Percentiles rank a stretch among this genome's conserved stretches.
These are phyloP conservation scores for Botryosphaeria dothidea DNA, from an alignment of 2,329 filamentous ascomycete genomes.

Conservation along the genomic window DNA sequence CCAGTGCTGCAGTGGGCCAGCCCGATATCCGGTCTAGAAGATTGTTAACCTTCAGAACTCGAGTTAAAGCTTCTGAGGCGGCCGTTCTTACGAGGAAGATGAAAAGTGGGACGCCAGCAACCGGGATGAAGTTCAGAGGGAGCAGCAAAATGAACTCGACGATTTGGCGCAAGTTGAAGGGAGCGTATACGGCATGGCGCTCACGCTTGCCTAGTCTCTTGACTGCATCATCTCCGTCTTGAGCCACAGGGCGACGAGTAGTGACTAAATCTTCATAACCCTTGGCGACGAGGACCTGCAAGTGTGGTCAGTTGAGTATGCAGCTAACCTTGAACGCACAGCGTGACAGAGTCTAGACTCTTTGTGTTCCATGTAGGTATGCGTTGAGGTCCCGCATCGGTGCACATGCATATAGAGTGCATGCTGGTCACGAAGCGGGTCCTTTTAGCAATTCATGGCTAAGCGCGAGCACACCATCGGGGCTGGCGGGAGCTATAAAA, in stretches of 20 bases:
- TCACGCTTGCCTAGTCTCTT: conserved; percentile 83
- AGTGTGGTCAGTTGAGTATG: neutral
- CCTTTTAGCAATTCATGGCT: neutral
- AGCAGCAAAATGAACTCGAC: conserved; percentile 69
- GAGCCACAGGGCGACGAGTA: conserved; percentile 55
- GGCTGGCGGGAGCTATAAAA: neutral
- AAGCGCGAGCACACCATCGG: conserved; percentile 12
- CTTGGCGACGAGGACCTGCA: conserved; percentile 71
- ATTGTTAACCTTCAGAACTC: too few species aligned
- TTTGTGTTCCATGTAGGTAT: neutral
- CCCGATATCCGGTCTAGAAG: conserved; percentile 70
- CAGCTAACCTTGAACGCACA: neutral
- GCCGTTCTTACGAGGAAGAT: conserved; percentile 60
- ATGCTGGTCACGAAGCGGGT: neutral
- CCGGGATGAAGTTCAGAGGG: conserved; percentile 83
- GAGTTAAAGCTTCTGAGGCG: too few species aligned
- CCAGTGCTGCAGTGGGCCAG: conserved; percentile 88
- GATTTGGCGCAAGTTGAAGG: conserved; percentile 90
- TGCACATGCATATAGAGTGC: neutral
- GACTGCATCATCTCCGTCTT: conserved; percentile 73
- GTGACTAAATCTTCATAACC: conserved; percentile 61
- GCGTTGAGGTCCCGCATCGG: neutral
- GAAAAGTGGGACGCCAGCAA: conserved; percentile 81
- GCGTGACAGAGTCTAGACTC: neutral
- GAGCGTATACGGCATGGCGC: conserved; percentile 73